Evolutionary conservation across 345 rosid genomes (phyloP), one percentile per base, ranked within the genome.

Genomic region (Euphorbia tirucalli): DNA sequence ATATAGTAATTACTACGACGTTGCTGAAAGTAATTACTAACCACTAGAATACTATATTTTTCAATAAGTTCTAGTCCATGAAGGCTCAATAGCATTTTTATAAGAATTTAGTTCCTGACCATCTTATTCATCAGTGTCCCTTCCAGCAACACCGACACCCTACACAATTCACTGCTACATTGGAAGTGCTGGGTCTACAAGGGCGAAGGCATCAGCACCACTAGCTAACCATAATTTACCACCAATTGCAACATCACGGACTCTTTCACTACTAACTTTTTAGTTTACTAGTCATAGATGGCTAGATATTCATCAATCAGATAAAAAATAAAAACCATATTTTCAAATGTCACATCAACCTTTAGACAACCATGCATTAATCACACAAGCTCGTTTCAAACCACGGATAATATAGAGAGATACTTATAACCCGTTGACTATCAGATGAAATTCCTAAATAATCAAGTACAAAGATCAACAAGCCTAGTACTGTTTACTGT

Each of bases 371-470:
- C 24, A 41, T 32, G 31, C 25, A 14, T 18, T 71, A 27, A 44
- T 46, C 7, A 7, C 46, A n/a, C 10, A 37, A 19, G 52, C 16
- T n/a, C n/a, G n/a, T n/a, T n/a, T n/a, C n/a, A n/a, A n/a, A n/a
- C n/a, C n/a, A n/a, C n/a, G n/a, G n/a, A 52, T 66, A 24, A 28
- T 0, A 16, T 7, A 18, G 31, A 61, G 32, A 13, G 1, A 10
- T 3, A 21, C 44, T 22, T 50, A 2, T 32, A 13, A 35, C 10
- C 61, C 48, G 32, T 68, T 31, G 19, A 52, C 48, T 11, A 19
- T n/a, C 44, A 52, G 48, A 54, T 54, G 44, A 66, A 7, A 18
- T 61, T 50, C 37, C 68, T 22, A 35, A 50, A 71, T 25, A 22
- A 31, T 18, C 35, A 28, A 62, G 30, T 50, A 28, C 24, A 60